Base-by-base conservation (phyloP, 1,284 basidiomycete genomes). In the Ceraceosorus bombacis region DNA sequence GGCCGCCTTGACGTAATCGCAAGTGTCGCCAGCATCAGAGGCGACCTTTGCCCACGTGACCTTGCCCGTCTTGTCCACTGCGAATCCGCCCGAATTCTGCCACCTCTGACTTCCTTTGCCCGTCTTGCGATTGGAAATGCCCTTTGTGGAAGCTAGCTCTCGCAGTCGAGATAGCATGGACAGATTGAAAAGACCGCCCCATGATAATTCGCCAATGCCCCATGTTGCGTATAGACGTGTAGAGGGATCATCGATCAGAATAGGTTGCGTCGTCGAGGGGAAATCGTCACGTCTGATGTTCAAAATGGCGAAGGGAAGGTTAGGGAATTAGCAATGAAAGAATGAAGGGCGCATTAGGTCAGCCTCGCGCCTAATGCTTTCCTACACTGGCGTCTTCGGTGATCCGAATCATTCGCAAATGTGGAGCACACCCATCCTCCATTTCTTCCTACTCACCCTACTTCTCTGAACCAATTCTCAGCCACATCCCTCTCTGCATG, bases 31-130 rank as follows among this genome's bases (percentile, higher is more conserved):
- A n/a, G 64, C 62, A 49, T 63, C 17, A 17, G n/a, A 17, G 39
- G 64, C 64, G 37, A 65, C 38, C 53, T 65, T 59, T 38, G 37
- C n/a, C 57, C 57, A 65, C 40, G 17, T 51, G 6, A 65, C 64
- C 12, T n/a, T 54, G n/a, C 64, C 64, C 17, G 49, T 36, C 39
- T 46, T 39, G 48, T 63, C 57, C 13, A 65, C 51, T 4, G 62
- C 64, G 39, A 65, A 63, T 6, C 60, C 58, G 27, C 64, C 64
- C 10, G 51, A 55, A 51, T 65, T 65, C 49, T 63, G 64, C 53
- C 62, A 65, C 12, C 64, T 49, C 36, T 51, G 53, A 6, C 51
- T 55, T 1, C 61, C 61, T 17, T 48, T 27, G 8, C 63, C 56
- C 9, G 64, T 63, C 10, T 41, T 13, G 46, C 60, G 62, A 43